Evolutionary conservation across 306 rosid species (phyloP), one percentile per base, ranked within the genome.

Genomic region (Vicia sativa): DNA sequence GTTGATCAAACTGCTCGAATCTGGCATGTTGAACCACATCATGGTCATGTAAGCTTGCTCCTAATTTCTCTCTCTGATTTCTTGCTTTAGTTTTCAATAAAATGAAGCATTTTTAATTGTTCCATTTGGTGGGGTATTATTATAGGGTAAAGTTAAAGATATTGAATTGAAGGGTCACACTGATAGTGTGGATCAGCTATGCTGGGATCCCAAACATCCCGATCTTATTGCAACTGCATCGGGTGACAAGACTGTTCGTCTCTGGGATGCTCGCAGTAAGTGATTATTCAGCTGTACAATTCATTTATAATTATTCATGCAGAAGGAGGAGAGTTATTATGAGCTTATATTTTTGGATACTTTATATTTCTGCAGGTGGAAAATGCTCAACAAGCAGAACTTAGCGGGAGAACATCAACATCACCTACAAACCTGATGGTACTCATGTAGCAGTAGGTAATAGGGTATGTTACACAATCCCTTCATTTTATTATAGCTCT

Each of bases 181-280:
- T 34, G 98, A 93, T 79, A 93, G 98, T 75, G 98, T 93, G 76
- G 98, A 93, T 86, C 98, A 90, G 86, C 87, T 93, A 61, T 93
- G 98, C 65, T 93, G 98, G 98, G 98, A 93, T 67, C 98, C 97
- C 58, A 93, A 90, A 57, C 98, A 93, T 70, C 79, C 89, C 42
- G 98, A 93, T 76, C 79, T 92, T 54, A 84, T 92, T 61, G 98
- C 96, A 49, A 92, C 98, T 55, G 98, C 96, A 12, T 92, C 98
- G 1, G 98, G 98, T 23, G 97, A 93, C 81, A 93, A 90, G 81
- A 86, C 98, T 16, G 98, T 93, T 73, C 91, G 97, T 31, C 78
- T 93, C 11, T 93, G 96, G 96, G 98, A 90, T 67, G 97, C 98
- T 42, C 97, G 97, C 16, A 90, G 97, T 90, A 79, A 86, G 96